Percentiles rank a stretch among this genome's conserved stretches.
phyloP scores from a whole-genome alignment of 805 yeast species.

The Suhomyces vadensis region DNA sequence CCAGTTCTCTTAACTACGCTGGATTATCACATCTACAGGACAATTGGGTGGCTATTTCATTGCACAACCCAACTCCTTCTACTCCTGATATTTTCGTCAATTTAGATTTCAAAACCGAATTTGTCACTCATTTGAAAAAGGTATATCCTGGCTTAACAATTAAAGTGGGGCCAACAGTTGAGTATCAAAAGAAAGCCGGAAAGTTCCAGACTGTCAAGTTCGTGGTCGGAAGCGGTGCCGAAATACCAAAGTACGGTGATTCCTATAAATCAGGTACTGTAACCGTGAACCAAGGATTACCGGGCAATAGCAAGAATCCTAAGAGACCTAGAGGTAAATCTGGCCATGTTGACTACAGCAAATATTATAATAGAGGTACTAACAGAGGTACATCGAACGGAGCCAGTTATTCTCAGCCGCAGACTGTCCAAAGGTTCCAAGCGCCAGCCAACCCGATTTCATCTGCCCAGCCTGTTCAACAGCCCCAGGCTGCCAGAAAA shows the following conservation, averaged over 20 bases:
- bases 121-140: constrained; percentile 70
- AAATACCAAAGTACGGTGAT: constrained; percentile 71
- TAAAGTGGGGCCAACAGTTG: constrained; percentile 67
- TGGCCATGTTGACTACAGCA: constrained; percentile 41
- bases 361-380: constrained; percentile 38
- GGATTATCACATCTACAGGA: constrained; percentile 79
- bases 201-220: constrained; percentile 75
- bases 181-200: constrained; percentile 90
- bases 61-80: constrained; percentile 47
- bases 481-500: constrained; percentile 8
- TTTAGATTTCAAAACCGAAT: constrained; percentile 85
- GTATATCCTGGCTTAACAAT: constrained; percentile 59
- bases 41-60: constrained; percentile 82
- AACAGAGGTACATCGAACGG: constrained; percentile 2
- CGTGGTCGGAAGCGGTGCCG: constrained; percentile 48
- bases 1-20: constrained; percentile 58
- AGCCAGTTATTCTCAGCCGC: constrained; percentile 22
- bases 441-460: not conserved
- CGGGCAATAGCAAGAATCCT: constrained; percentile 68
- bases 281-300: constrained; percentile 75
- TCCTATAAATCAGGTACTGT: constrained; percentile 86
- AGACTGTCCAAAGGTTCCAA: constrained; percentile 11
- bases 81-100: constrained; percentile 80
- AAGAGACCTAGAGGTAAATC: constrained; percentile 68
- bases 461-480: constrained; percentile 12